Conservation (phyloP, 176 grass and related monocot genomes). For the Oropetium thomaeum region DNA sequence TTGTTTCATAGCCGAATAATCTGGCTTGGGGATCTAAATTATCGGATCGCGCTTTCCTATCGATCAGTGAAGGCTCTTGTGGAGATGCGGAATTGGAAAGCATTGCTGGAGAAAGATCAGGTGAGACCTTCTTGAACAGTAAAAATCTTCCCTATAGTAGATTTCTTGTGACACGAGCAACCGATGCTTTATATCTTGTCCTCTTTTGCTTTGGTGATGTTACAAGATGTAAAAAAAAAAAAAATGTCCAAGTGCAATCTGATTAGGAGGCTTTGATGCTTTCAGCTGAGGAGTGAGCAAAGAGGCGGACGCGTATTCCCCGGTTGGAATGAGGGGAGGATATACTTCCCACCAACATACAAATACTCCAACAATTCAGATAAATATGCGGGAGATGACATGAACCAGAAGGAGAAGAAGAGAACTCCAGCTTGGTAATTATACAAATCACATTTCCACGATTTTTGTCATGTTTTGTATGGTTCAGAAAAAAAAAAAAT, state of each 20-base stretch:
- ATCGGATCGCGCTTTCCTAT: conserved; percentile 84
- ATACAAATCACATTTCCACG: neutral
- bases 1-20: conserved; percentile 62
- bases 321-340: conserved; percentile 80
- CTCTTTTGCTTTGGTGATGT: conserved; percentile 27
- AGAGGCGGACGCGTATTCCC: conserved; percentile 67
- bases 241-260: neutral
- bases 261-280: conserved; percentile 4
- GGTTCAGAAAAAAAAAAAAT: neutral
- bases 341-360: conserved; percentile 93
- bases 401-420: conserved; percentile 79
- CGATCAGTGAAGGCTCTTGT: conserved; percentile 83
- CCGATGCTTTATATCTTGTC: conserved; percentile 30
- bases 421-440: conserved; percentile 86
- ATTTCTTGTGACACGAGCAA: conserved; percentile 41
- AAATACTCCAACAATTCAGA: conserved; percentile 96
- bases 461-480: conserved; percentile 11
- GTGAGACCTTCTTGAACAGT: conserved; percentile 29
- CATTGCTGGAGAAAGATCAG: conserved; percentile 92
- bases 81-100: conserved; percentile 96
- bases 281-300: conserved; percentile 76
- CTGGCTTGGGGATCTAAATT: conserved; percentile 89
- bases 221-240: neutral
- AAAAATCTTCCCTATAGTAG: conserved; percentile 24
- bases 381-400: conserved; percentile 77